Evolutionary conservation across 2,329 filamentous ascomycete genomes (phyloP), one percentile per base, ranked within the genome.

Genomic region (Sporothrix pseudoabietina): DNA sequence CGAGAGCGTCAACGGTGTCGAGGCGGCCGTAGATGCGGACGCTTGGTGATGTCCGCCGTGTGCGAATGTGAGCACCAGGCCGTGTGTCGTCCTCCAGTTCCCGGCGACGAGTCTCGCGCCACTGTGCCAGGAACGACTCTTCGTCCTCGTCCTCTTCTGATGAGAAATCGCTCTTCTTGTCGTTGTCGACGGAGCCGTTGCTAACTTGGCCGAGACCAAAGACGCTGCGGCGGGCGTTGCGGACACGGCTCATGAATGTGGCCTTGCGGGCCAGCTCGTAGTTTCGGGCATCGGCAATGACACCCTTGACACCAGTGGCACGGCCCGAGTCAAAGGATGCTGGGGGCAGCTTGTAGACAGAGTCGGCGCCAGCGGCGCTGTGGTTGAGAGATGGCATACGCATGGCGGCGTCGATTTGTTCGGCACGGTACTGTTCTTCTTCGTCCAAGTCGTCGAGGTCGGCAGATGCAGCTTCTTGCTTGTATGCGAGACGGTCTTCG

Each of bases 1-100:
- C 96, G 76, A 92, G 85, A 8, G 94, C 95, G 84, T 98, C 94
- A 1, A 98, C 96, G 74, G 89, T 87, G 75, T 94, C 91, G 75
- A 98, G 84, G 14, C 87, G 88, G 30, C 96, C 96, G 80, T 92
- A 98, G 73, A 91, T 86, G 76, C 92, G 86, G 76, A 92, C 88
- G 78, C 91, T 94, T 0, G 94, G 93, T 80, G 91, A 95, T 71
- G 89, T 91, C 78, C 90, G 89, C 78, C 92, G 86, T 75, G 86
- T 92, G 75, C 87, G 87, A 77, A 86, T 82, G 75, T 80, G 80
- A 76, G 39, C 75, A 44, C 77, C 77, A 1, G 75, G 44, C 41
- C 81, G 86, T 74, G 86, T 84, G 80, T 90, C 85, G 77, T 84
- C 84, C 85, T 93, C 88, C 71, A 98, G 85, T 84, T 98, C 93